These are phyloP conservation scores for Paecilomyces formosus DNA, from an alignment of 2,329 filamentous ascomycete species.

Conservation along the genomic window DNA sequence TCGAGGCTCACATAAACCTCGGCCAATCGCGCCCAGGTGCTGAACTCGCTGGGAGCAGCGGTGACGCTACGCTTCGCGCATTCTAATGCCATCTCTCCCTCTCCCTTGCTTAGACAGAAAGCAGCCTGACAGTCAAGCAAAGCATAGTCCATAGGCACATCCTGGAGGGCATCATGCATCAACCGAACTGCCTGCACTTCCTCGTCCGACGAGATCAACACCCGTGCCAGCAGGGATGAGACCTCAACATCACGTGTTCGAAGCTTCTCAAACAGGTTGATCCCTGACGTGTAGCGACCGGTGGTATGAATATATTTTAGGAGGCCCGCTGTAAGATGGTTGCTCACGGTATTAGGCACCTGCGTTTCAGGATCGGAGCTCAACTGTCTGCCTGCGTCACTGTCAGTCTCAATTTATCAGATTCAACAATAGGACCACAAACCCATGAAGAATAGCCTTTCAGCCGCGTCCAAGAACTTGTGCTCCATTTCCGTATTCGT, in stretches of 20 bases:
- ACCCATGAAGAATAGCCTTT: conserved; percentile 93
- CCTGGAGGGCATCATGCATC: conserved; percentile 78
- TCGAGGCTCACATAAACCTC: conserved; percentile 92
- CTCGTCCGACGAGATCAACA: conserved; percentile 90
- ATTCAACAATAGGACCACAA: conserved; percentile 3
- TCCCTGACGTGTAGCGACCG: conserved; percentile 86
- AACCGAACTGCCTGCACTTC: conserved; percentile 92
- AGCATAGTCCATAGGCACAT: conserved; percentile 95
- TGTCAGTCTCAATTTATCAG: conserved; percentile 10
- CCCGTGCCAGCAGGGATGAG: conserved; percentile 81
- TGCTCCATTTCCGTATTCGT: conserved; percentile 98
- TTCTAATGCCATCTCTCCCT: conserved; percentile 78
- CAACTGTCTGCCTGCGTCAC: conserved; percentile 70
- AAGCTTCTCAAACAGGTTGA: conserved; percentile 96
- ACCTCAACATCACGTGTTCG: conserved; percentile 86
- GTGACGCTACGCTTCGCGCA: conserved; percentile 93
- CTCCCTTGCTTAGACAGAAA: conserved; percentile 82
- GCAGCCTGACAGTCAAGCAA: conserved; percentile 91
- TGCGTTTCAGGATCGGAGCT: conserved; percentile 96
- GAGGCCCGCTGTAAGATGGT: conserved; percentile 88
- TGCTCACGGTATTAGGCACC: conserved; percentile 92
- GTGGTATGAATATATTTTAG: conserved; percentile 94
- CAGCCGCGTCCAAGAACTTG: conserved; percentile 87
- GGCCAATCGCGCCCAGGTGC: conserved; percentile 88
- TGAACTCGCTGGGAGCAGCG: conserved; percentile 92